Base-by-base conservation (phyloP, 1,139 yeast genomes). In the Suhomyces coccinellae region DNA sequence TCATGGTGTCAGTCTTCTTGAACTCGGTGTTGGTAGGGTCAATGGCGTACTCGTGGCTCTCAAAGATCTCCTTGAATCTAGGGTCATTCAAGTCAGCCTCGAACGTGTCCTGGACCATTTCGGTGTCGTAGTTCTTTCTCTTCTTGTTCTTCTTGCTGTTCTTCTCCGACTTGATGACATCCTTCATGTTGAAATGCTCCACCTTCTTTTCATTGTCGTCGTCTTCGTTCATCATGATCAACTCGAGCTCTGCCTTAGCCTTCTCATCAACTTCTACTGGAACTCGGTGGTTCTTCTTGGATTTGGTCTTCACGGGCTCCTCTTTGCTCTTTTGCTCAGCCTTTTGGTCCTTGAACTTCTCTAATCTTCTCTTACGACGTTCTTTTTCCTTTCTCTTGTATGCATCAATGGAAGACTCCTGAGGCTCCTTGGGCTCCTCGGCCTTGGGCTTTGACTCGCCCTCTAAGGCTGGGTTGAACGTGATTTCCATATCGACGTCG, bases 401-500 rank as follows among this genome's bases (percentile, higher is more conserved):
- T 55, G 85, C 87, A 34, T 87, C 95, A 41, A 95, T 81, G 0
- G 97, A 84, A 12, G 85, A 75, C 60, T 89, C 91, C 45, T 86
- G 93, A 32, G 73, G 72, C 7, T 68, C 71, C 12, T 58, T 59
- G 17, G 43, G 59, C 50, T 41, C 58, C 61, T 42, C 59, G 59
- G 61, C 24, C 54, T 47, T 46, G 12, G 45, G 61, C 7, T 53
- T 64, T 33, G 63, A 62, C 4, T 58, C 66, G 12, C 58, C 66
- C n/a, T 75, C 85, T 41, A 89, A 67, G 6, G 91, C 97, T 2
- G 99, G 97, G 33, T 91, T 89, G 65, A 95, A 95, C 0, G 98
- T 90, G 54, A 95, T 87, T 62, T 93, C 98, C 90, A 93, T 86
- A 59, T 91, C 98, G 13, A 88, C 85, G 41, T 86, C 96, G 33